phyloP scores from a whole-genome alignment of 257 asterid species.

The Lithospermum erythrorhizon region DNA sequence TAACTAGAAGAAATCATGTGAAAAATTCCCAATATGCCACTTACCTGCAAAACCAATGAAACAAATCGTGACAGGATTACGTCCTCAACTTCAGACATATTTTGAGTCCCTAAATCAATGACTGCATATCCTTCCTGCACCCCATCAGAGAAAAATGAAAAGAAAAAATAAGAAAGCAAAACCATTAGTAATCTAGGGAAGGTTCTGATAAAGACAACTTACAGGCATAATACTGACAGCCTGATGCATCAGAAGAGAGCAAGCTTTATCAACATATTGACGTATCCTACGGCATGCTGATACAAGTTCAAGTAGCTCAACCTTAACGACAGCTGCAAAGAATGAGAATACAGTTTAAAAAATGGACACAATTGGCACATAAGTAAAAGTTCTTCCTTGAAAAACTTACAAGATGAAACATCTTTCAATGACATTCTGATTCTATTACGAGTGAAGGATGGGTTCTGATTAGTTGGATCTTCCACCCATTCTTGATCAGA shows the following conservation, averaged over 20 bases:
- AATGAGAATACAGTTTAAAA: not conserved
- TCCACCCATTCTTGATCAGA: slow-evolving; percentile 79
- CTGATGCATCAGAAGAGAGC: slow-evolving; percentile 36
- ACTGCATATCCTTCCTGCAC: slow-evolving; percentile 77
- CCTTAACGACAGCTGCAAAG: slow-evolving; percentile 47
- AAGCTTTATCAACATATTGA: slow-evolving; percentile 42
- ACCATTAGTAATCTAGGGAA: not conserved
- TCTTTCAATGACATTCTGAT: slow-evolving; percentile 56
- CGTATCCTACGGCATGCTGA: slow-evolving; percentile 69
- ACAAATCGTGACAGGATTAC: slow-evolving; percentile 47
- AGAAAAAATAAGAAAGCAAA: not conserved
- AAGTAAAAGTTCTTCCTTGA: slow-evolving; percentile 7
- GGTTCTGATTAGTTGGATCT: slow-evolving; percentile 80
- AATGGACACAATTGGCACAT: slow-evolving; percentile 3
- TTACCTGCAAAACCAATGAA: slow-evolving; percentile 67
- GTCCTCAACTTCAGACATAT: slow-evolving; percentile 35
- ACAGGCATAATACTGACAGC: slow-evolving; percentile 60
- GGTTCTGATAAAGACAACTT: slow-evolving; percentile 15
- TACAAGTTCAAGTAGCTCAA: slow-evolving; percentile 62
- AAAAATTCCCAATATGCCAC: slow-evolving; percentile 10
- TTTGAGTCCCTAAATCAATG: slow-evolving; percentile 45
- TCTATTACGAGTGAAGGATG: slow-evolving; percentile 73
- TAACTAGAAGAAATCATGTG: not conserved
- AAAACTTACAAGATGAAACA: slow-evolving; percentile 49
- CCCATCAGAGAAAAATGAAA: slow-evolving; percentile 3